Percentiles rank a stretch among this genome's conserved stretches.
phyloP scores from a whole-genome alignment of 441 rosid species.

The Isatis lusitanica region DNA sequence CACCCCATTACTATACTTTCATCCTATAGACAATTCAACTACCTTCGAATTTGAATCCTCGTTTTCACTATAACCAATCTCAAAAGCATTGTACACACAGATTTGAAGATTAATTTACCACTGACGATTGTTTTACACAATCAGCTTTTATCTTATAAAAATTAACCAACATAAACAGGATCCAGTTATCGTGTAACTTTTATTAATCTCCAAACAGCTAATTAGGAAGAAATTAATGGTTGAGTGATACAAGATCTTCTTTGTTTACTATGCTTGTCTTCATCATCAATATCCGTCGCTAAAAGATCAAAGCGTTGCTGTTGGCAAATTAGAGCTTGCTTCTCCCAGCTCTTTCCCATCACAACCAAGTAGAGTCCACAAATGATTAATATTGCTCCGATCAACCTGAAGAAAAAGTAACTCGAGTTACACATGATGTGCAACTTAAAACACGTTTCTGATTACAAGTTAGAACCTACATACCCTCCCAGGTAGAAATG shows the following conservation, averaged over 20 bases:
- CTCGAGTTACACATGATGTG: neutral
- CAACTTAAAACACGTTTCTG: neutral
- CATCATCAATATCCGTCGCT: conserved; percentile 15
- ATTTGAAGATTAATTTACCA: no score
- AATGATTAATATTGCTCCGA: conserved; percentile 71
- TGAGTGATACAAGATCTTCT: conserved; percentile 33
- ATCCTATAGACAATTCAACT: no score
- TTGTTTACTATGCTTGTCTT: conserved; percentile 4
- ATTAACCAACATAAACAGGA: no score
- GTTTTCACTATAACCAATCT: no score
- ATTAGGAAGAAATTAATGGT: conserved; percentile 40
- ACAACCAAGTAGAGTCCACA: conserved; percentile 73
- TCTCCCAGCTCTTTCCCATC: conserved; percentile 76
- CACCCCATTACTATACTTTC: no score
- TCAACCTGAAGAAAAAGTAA: conserved; percentile 42
- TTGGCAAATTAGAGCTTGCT: conserved; percentile 35
- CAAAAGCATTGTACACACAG: no score
- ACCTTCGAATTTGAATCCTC: no score
- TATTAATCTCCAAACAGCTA: neutral
- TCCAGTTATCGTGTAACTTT: neutral
- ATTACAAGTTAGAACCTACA: neutral
- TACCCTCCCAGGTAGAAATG: conserved; percentile 85
- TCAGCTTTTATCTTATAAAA: no score
- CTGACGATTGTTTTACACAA: no score
- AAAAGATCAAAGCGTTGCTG: conserved; percentile 24